Conservation (phyloP, 1,284 basidiomycete species). For the Omphalotus olearius region DNA sequence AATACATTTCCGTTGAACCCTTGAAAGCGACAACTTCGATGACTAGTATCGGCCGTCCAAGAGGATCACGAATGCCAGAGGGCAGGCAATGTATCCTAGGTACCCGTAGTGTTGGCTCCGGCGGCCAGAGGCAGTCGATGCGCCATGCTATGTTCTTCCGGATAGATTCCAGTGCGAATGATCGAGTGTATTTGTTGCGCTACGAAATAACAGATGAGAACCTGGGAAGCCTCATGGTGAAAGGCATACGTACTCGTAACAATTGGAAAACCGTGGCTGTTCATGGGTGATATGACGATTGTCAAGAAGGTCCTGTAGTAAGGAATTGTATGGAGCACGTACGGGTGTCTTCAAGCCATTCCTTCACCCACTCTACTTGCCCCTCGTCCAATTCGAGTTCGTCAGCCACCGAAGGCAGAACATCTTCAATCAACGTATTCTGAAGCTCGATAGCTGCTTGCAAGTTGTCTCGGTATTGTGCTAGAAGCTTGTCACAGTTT, state of each 20-base stretch:
- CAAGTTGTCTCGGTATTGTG: slow-evolving; percentile 45
- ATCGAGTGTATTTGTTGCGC: slow-evolving; percentile 63
- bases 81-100: slow-evolving; percentile 50
- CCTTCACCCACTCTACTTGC: slow-evolving; percentile 44
- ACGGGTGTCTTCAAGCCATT: slow-evolving; percentile 63
- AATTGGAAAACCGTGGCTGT: slow-evolving; percentile 65
- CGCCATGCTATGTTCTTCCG: slow-evolving; percentile 58
- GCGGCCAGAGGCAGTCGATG: slow-evolving; percentile 41
- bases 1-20: slow-evolving; percentile 28
- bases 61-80: slow-evolving; percentile 44
- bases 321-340: slow-evolving; percentile 21
- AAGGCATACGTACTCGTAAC: slow-evolving; percentile 45
- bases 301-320: slow-evolving; percentile 1
- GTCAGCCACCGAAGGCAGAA: slow-evolving; percentile 54
- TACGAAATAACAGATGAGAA: slow-evolving; percentile 21
- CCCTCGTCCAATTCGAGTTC: slow-evolving; percentile 48
- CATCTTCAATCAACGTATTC: slow-evolving; percentile 44
- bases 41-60: slow-evolving; percentile 60
- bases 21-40: slow-evolving; percentile 37
- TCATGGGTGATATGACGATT: slow-evolving; percentile 13
- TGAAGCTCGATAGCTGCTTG: slow-evolving; percentile 43
- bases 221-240: background rate
- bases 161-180: slow-evolving; percentile 60
- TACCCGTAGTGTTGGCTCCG: slow-evolving; percentile 25
- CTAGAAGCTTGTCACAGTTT: slow-evolving; percentile 35